Evolutionary conservation across 257 asterid genomes (phyloP), one percentile per base, ranked within the genome.

Genomic region (Parsonsia alboflavescens): DNA sequence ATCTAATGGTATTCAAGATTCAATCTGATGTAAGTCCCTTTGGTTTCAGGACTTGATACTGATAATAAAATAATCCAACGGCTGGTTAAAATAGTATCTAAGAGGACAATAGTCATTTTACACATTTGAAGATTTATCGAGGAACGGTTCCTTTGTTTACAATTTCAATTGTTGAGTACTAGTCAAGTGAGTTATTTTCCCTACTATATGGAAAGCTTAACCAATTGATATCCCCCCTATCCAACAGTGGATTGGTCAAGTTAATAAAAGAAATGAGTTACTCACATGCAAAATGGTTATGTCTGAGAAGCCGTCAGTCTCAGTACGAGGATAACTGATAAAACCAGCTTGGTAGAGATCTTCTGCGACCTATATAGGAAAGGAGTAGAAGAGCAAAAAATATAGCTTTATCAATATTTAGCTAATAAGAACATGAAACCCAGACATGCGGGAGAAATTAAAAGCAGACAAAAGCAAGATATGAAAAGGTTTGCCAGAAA

Each of bases 241-340:
- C 44, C 52, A 15, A 58, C 10, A 15, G 30, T 30, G 19, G 44
- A 26, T 62, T 28, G 22, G 13, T 15, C 49, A 41, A 28, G 42
- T 22, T 17, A 62, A 15, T 42, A 45, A 44, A 44, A 41, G 7
- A 26, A 45, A 66, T 30, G 21, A 70, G 61, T 26, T 75, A 81
- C 94, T 48, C 77, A 92, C 98, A 59, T 61, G 96, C 85, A 94
- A 87, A 83, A 90, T 86, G 45, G 97, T 89, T 72, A 87, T 83
- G 74, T 73, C 85, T 36, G 96, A 86, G 85, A 94, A 94, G 86
- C 88, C 11, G 68, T 94, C 99, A 67, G 99, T 94, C 88, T 94
- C 99, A 28, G 99, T 94, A 63, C 99, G 99, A 76, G 99, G 99
- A 86, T 94, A 94, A 82, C 99, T 94, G 80, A 94, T 94, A 80